Evolutionary conservation across 1,284 basidiomycete species (phyloP).

Genomic region (Ceratobasidium papillatum): DNA sequence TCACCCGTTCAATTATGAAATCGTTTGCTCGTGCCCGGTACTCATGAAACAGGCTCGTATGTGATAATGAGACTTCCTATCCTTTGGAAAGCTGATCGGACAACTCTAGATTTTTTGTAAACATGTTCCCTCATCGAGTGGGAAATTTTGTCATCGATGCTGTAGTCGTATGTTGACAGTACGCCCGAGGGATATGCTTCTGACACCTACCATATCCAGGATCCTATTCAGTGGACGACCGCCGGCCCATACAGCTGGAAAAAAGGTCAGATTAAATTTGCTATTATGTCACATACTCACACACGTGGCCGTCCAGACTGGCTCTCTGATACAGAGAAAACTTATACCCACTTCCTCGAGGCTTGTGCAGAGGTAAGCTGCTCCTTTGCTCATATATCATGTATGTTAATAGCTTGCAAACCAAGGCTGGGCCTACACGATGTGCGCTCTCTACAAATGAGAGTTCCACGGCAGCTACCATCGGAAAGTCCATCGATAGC

Average conservation of each 20-base stretch:
- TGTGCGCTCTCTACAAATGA: constrained; percentile 46
- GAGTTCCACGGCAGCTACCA: constrained; percentile 41
- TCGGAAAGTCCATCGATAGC: constrained; percentile 44
- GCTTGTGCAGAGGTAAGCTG: constrained; percentile 46
- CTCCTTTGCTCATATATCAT: neutral
- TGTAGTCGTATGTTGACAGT: constrained; percentile 46
- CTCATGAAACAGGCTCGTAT: no score
- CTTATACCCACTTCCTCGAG: constrained; percentile 46
- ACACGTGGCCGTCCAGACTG: constrained; percentile 40
- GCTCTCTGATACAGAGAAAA: constrained; percentile 47
- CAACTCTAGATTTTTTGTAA: constrained; percentile 12
- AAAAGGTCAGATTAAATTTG: constrained; percentile 43
- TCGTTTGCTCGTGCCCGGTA: no score
- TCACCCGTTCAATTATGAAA: neutral
- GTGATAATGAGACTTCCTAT: no score
- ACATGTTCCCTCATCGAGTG: constrained; percentile 48
- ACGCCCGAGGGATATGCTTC: neutral
- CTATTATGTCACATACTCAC: neutral
- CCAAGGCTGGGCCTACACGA: constrained; percentile 47
- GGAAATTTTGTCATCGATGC: constrained; percentile 48
- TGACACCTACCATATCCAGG: constrained; percentile 39
- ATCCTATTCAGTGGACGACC: constrained; percentile 47
- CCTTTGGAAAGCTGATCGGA: no score
- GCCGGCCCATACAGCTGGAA: constrained; percentile 43
- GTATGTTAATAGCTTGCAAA: neutral